Evolutionary conservation across 1,284 basidiomycete genomes (phyloP).

Genomic region (Leccinum colubrinum): DNA sequence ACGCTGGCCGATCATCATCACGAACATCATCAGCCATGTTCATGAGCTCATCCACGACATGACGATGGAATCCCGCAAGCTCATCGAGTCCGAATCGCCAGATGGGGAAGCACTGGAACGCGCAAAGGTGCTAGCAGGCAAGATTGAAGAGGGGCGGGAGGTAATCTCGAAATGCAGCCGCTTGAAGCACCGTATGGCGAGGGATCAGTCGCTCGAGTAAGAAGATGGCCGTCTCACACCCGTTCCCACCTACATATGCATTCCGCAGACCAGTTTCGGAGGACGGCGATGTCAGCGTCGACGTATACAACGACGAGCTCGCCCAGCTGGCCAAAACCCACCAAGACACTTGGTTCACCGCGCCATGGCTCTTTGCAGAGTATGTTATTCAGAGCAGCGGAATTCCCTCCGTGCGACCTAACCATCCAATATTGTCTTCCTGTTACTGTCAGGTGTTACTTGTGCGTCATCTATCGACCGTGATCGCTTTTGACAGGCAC

Average conservation of each 20-base stretch:
- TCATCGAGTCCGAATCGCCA: conserved; percentile 2
- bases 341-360: conserved; percentile 84
- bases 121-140: conserved; percentile 31
- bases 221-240: conserved; percentile 21
- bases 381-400: conserved; percentile 40
- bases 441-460: conserved; percentile 50
- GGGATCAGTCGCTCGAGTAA: conserved; percentile 74
- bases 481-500: not conserved
- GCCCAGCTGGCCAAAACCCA: conserved; percentile 44
- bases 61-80: conserved; percentile 28
- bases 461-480: conserved; percentile 40
- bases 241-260: not conserved
- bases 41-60: conserved; percentile 57
- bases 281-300: conserved; percentile 69
- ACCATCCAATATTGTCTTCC: not conserved
- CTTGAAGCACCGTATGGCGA: conserved; percentile 89
- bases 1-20: conserved; percentile 91
- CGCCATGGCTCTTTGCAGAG: conserved; percentile 95
- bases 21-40: conserved; percentile 74
- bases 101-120: conserved; percentile 14
- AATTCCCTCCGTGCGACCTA: not conserved
- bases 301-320: conserved; percentile 77
- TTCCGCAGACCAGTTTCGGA: conserved; percentile 58
- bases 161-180: conserved; percentile 81
- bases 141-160: conserved; percentile 69